These are phyloP conservation scores for Microthlaspi erraticum DNA, from an alignment of 345 rosid genomes.

Conservation along the genomic window DNA sequence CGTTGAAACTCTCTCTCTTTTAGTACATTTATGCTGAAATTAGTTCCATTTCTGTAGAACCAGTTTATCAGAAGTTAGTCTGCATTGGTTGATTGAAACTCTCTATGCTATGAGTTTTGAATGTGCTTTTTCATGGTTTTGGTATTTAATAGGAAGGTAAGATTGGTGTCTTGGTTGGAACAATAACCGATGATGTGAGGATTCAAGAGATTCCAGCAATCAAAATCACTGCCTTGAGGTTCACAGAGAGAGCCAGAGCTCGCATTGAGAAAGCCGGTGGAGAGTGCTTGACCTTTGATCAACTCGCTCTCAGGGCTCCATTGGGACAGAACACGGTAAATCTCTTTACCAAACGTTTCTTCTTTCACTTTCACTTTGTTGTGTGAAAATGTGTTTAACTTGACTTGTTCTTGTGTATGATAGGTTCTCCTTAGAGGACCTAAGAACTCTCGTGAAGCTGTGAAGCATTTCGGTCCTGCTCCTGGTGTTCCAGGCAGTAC, in stretches of 20 bases:
- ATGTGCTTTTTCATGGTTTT: not conserved
- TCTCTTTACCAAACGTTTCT: not conserved
- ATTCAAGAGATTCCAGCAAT: constrained; percentile 83
- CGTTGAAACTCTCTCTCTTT: not conserved
- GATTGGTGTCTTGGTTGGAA: constrained; percentile 88
- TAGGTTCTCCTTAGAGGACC: constrained; percentile 96
- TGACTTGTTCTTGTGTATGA: not conserved
- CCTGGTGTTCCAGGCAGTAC: constrained; percentile 98
- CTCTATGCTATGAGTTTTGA: not conserved
- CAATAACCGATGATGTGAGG: constrained; percentile 88
- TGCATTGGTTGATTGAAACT: not conserved
- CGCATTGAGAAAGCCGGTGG: constrained; percentile 98
- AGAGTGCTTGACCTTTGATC: constrained; percentile 95
- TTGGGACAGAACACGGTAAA: constrained; percentile 96
- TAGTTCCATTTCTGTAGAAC: not conserved
- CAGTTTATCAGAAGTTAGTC: not conserved
- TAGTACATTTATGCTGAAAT: not conserved
- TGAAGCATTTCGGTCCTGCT: constrained; percentile 95
- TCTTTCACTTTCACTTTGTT: not conserved
- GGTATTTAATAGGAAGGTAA: constrained; percentile 61
- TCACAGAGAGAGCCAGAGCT: constrained; percentile 89
- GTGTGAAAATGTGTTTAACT: not conserved
- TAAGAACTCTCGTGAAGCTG: constrained; percentile 94
- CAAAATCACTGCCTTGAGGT: constrained; percentile 85
- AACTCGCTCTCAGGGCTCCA: constrained; percentile 93